Evolutionary conservation across 257 asterid species (phyloP), one percentile per base, ranked within the genome.

Genomic region (Solanum dulcamara): DNA sequence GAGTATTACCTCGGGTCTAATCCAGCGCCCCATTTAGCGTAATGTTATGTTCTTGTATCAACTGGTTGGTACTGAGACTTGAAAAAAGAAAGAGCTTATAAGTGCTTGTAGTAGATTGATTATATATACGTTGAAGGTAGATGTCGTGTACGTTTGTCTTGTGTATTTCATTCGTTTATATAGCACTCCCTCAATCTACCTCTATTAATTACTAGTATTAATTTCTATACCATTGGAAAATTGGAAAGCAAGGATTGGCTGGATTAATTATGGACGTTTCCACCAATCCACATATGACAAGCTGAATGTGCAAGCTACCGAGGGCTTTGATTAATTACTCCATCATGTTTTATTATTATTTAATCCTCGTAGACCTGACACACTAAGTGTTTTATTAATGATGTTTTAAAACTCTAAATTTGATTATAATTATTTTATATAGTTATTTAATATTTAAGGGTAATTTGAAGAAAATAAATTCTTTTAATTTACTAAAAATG

Each of bases 11-110:
- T 95, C 98, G 71, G 97, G 96, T 87, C 89, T 95, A 30, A 95
- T 87, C 98, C 98, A 95, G 86, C 97, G 97, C 26, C 93, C 98
- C 98, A 93, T 94, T 26, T 75, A 15, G 24, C 22, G 30, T 70
- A 37, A 0, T 28, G 30, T 70, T 11, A 20, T 72, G 32, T 38
- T 1, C 13, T 40, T 18, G 20, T 70, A 37, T 72, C 33, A 22
- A 37, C 12, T 70, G 79, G 24, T 17, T 67, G n/a, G 26, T 68
- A 40, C 8, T 2, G 4, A 37, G 48, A 68, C 17, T 30, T 67
- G 37, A 3, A 33, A 51, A 18, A 68, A 5, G 33, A 11, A 72
- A 38, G n/a, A 72, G 11, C n/a, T 6, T 6, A 12, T 40, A 72
- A 37, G 59, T 51, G 59, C n/a, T 51, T 6, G 59, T 50, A 42